A percentile compares a stretch with the other conserved stretches of the same genome.
These are phyloP conservation scores for Condylostoma magnum DNA, from an alignment of 169 alveolate genomes.

Conservation along the genomic window DNA sequence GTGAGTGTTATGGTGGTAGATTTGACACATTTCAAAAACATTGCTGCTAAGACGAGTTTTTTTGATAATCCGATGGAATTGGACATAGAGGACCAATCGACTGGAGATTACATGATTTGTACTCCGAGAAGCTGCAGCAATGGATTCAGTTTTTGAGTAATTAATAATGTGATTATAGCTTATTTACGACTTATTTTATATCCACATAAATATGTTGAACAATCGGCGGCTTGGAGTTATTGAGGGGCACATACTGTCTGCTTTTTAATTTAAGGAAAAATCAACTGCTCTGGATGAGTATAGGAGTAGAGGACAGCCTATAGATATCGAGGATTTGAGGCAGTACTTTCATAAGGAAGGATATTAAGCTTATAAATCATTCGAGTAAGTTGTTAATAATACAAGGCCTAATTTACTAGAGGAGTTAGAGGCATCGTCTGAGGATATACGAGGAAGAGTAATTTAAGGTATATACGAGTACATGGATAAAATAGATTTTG, in stretches of 20 bases:
- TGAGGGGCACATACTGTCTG: background rate
- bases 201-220: no score
- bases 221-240: no score
- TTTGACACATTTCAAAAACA: background rate
- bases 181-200: no score
- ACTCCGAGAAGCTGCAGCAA: no score
- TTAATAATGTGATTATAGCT: no score
- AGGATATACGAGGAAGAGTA: background rate
- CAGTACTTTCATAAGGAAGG: background rate
- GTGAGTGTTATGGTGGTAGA: background rate
- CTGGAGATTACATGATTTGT: no score
- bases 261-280: background rate
- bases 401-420: background rate
- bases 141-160: no score
- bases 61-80: no score
- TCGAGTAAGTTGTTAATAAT: background rate
- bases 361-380: background rate
- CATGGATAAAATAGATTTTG: background rate
- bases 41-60: no score
- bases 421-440: background rate
- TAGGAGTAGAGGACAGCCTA: background rate
- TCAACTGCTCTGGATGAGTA: constrained; percentile 1
- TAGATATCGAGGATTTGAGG: background rate
- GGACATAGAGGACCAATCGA: no score
- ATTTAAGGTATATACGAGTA: background rate